Conservation (phyloP, 192 early-diverging fungal species). For the Helicostylum pulchrum region DNA sequence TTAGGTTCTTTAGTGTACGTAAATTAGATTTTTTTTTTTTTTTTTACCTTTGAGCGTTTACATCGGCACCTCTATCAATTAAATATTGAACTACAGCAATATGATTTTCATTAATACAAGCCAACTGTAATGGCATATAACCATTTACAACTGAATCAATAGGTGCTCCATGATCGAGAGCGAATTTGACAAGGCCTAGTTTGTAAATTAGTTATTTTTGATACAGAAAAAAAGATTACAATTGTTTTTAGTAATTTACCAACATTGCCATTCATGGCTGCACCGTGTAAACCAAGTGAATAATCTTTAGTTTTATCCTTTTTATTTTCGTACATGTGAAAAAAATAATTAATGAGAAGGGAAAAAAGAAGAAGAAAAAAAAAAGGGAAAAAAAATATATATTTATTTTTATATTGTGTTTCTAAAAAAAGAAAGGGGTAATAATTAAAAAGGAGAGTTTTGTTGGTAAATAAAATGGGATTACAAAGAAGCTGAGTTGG, state of each 20-base stretch:
- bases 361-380: conserved; percentile 1
- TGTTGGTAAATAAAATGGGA: background rate
- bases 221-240: background rate
- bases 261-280: conserved; percentile 52
- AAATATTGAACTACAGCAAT: conserved; percentile 63
- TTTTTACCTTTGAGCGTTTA: conserved; percentile 54
- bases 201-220: background rate
- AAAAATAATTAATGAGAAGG: background rate
- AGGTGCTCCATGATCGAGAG: conserved; percentile 65
- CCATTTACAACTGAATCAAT: conserved; percentile 70
- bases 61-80: conserved; percentile 67
- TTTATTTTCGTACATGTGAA: conserved; percentile 13
- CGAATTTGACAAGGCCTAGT: conserved; percentile 60
- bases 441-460: background rate
- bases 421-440: conserved; percentile 7
- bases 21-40: background rate
- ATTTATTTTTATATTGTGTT: conserved; percentile 1
- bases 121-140: conserved; percentile 66
- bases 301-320: conserved; percentile 30
- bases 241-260: conserved; percentile 30
- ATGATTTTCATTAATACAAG: conserved; percentile 60
- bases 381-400: background rate
- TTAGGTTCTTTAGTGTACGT: background rate
- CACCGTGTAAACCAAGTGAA: conserved; percentile 44
- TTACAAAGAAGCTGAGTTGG: background rate